These are phyloP conservation scores for Fraxinus latifolia DNA, from an alignment of 305 asterid genomes.

Conservation along the genomic window DNA sequence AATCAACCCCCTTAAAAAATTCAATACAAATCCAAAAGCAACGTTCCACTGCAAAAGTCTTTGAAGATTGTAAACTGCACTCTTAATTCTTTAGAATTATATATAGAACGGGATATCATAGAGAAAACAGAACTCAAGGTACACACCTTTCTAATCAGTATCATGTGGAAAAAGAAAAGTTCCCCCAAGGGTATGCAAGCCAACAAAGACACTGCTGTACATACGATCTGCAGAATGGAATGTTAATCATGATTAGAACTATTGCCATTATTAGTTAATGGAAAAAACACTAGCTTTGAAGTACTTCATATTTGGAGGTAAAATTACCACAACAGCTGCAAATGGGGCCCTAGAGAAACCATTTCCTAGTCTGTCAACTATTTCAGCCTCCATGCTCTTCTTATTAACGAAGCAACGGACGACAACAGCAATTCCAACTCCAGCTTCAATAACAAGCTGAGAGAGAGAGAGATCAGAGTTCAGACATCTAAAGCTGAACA, in stretches of 20 bases:
- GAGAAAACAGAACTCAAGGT: conserved; percentile 18
- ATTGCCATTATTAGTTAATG: background rate
- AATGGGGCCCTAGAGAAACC: conserved; percentile 97
- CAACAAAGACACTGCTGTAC: conserved; percentile 85
- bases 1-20: background rate
- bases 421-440: conserved; percentile 84
- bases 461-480: conserved; percentile 23
- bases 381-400: conserved; percentile 72
- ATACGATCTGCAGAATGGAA: conserved; percentile 61
- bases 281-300: background rate
- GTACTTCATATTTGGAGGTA: conserved; percentile 16
- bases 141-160: conserved; percentile 78
- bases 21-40: background rate
- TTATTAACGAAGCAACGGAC: conserved; percentile 79
- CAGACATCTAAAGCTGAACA: conserved; percentile 1
- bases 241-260: conserved; percentile 1
- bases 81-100: background rate
- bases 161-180: conserved; percentile 97
- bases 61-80: background rate
- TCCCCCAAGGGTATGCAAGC: conserved; percentile 92
- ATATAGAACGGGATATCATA: background rate
- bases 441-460: conserved; percentile 81
- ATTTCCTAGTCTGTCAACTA: conserved; percentile 87
- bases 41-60: background rate
- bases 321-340: conserved; percentile 91